Conservation (phyloP, 306 rosid genomes). For the Vigna nakashimae region DNA sequence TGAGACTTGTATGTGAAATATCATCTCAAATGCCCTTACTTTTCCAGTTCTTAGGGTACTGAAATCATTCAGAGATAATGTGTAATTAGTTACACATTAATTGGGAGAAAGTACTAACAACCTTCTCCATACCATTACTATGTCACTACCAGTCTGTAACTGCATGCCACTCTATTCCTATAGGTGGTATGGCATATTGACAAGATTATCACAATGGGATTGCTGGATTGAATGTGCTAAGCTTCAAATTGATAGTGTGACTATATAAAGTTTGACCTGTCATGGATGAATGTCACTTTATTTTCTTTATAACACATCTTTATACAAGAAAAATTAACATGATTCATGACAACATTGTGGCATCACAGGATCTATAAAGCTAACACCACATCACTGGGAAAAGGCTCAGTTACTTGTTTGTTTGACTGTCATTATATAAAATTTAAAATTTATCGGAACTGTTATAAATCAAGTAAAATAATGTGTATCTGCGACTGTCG, state of each 20-base stretch:
- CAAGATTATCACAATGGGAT: conserved; percentile 18
- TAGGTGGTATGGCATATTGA: conserved; percentile 27
- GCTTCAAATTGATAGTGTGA: conserved; percentile 11
- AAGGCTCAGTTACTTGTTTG: not conserved
- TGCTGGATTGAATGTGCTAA: not conserved
- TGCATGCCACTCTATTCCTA: conserved; percentile 11
- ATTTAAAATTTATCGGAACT: not conserved
- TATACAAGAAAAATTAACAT: conserved; percentile 30
- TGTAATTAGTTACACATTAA: not conserved
- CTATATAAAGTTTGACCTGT: conserved; percentile 12
- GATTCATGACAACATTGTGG: not conserved
- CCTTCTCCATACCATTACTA: conserved; percentile 27
- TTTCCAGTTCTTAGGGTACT: not conserved
- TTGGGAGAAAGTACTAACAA: conserved; percentile 20
- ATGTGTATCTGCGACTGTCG: conserved; percentile 2
- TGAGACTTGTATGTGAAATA: not conserved
- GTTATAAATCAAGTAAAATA: conserved; percentile 19
- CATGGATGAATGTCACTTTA: conserved; percentile 1
- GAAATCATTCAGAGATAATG: not conserved
- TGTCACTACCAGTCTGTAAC: not conserved
- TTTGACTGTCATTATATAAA: not conserved
- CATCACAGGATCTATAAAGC: not conserved
- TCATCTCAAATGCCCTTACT: conserved; percentile 4
- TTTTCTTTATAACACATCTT: not conserved
- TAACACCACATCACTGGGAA: not conserved